phyloP scores from a whole-genome alignment of 495 filamentous ascomycete genomes.

The Aspergillus taichungensis region DNA sequence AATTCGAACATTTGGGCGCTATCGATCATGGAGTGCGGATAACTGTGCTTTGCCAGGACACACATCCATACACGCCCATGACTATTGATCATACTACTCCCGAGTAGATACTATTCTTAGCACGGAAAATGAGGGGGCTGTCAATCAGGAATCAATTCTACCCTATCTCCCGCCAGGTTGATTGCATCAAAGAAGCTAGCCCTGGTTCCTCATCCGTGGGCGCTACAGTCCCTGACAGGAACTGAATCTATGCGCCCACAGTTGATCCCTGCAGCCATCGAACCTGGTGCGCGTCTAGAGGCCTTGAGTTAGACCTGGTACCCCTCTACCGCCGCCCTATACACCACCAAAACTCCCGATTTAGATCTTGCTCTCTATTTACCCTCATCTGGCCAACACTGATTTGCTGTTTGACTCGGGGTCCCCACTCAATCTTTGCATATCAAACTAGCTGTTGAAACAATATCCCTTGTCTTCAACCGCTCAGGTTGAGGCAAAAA shows the following conservation, averaged over 20 bases:
- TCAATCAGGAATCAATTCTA: constrained; percentile 1
- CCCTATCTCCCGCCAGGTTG: background rate
- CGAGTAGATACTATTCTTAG: too few species aligned
- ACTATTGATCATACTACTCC: too few species aligned
- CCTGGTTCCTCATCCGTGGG: too few species aligned
- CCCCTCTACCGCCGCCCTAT: constrained; percentile 3
- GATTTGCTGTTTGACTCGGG: constrained; percentile 6
- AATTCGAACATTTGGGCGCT: too few species aligned
- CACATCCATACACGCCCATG: too few species aligned
- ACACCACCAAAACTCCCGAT: constrained; percentile 6
- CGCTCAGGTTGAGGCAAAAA: too few species aligned
- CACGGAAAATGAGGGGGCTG: background rate
- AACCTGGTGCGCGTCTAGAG: constrained; percentile 1
- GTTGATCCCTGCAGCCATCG: constrained; percentile 8
- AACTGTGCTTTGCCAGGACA: too few species aligned
- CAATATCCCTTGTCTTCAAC: constrained; percentile 1
- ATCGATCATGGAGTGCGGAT: too few species aligned
- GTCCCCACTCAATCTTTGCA: constrained; percentile 14
- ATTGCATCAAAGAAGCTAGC: too few species aligned
- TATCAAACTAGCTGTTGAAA: constrained; percentile 4
- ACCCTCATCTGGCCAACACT: constrained; percentile 1
- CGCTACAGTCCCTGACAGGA: constrained; percentile 2
- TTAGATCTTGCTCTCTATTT: constrained; percentile 7
- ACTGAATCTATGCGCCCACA: constrained; percentile 2
- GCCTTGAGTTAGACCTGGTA: too few species aligned